phyloP scores from a whole-genome alignment of 2,329 filamentous ascomycete genomes.

The Colletotrichum echinochloae region DNA sequence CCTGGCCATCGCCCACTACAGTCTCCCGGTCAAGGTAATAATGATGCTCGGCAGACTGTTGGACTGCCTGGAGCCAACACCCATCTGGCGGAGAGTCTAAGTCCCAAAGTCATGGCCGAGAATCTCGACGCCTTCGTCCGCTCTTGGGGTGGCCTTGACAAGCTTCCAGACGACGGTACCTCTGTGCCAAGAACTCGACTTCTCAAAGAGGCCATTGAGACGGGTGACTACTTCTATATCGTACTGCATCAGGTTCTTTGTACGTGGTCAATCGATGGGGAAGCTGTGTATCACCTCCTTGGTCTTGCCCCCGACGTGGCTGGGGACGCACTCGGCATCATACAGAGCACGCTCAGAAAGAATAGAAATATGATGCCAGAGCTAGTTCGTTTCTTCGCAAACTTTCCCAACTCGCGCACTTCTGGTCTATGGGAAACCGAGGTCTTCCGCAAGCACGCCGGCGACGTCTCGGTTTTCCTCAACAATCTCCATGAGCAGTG shows the following conservation, averaged over 20 bases:
- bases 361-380: conserved; percentile 49
- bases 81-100: neutral
- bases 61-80: neutral
- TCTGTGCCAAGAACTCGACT: conserved; percentile 61
- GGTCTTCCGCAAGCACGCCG: conserved; percentile 42
- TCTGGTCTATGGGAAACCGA: conserved; percentile 28
- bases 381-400: conserved; percentile 50
- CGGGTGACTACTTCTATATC: conserved; percentile 72
- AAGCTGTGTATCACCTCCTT: conserved; percentile 49
- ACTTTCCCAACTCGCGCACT: conserved; percentile 50
- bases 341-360: conserved; percentile 53
- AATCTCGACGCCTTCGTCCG: conserved; percentile 8
- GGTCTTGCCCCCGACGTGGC: conserved; percentile 35
- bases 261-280: conserved; percentile 58
- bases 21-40: neutral
- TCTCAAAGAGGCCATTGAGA: conserved; percentile 66
- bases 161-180: conserved; percentile 19
- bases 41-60: neutral
- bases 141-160: conserved; percentile 1
- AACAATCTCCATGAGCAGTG: conserved; percentile 56
- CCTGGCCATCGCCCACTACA: neutral
- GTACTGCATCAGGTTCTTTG: conserved; percentile 75
- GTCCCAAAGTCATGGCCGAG: conserved; percentile 10
- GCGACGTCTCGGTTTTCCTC: conserved; percentile 59
- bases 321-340: conserved; percentile 50